phyloP scores from a whole-genome alignment of 352 stramenopile species.

The Globisporangium abappressorium region DNA sequence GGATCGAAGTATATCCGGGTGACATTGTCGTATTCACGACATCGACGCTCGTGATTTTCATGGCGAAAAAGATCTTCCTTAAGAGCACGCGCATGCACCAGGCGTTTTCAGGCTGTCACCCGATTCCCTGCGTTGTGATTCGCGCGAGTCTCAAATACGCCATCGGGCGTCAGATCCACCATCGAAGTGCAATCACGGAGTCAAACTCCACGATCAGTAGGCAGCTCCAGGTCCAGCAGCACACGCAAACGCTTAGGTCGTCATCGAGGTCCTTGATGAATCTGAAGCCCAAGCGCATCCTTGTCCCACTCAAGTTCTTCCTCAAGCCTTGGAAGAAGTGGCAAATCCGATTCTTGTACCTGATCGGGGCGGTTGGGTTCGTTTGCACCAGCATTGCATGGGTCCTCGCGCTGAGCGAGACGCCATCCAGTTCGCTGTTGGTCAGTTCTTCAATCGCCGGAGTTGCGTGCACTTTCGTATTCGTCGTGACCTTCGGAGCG shows the following conservation, averaged over 20 bases:
- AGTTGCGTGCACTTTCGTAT: background rate
- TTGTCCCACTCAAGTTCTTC: background rate
- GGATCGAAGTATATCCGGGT: background rate
- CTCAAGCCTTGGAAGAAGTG: background rate
- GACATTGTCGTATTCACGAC: background rate
- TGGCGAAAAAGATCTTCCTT: constrained; percentile 1
- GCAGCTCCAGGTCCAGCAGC: background rate
- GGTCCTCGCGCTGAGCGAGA: background rate
- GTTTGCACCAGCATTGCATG: background rate
- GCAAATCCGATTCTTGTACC: background rate
- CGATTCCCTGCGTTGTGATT: background rate
- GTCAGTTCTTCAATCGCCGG: background rate
- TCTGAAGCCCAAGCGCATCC: background rate
- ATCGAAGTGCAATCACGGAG: background rate
- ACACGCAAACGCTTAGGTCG: background rate
- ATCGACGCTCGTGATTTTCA: constrained; percentile 6
- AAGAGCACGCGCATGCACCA: background rate
- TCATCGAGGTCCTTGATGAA: background rate
- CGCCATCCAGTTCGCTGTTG: background rate
- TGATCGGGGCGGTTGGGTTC: background rate
- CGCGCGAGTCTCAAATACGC: background rate
- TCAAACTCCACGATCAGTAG: background rate
- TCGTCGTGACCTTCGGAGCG: background rate
- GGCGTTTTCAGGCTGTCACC: background rate
- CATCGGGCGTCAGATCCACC: background rate